These are phyloP conservation scores for Patellaria atrata DNA, from an alignment of 495 filamentous ascomycete species.

Conservation along the genomic window DNA sequence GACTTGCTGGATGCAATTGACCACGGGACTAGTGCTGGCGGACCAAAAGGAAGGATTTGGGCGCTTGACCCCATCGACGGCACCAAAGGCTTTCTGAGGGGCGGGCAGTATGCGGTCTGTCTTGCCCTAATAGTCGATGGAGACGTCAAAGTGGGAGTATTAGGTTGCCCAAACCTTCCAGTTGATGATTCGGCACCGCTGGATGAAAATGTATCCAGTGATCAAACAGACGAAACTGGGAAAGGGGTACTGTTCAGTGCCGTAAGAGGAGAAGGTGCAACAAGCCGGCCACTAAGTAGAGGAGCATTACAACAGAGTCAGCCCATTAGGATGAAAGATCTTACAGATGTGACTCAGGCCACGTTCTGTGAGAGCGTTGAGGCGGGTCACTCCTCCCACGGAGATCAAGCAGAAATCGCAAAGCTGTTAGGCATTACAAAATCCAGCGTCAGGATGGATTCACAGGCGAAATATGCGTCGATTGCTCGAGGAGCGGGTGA, in stretches of 20 bases:
- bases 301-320: slow-evolving; percentile 44
- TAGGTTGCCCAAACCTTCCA: slow-evolving; percentile 90
- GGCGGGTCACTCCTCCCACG: slow-evolving; percentile 75
- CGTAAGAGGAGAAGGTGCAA: slow-evolving; percentile 60
- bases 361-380: slow-evolving; percentile 95
- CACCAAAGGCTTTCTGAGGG: slow-evolving; percentile 89
- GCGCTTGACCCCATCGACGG: slow-evolving; percentile 95
- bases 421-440: slow-evolving; percentile 69
- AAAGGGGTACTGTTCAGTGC: slow-evolving; percentile 79
- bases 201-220: slow-evolving; percentile 46
- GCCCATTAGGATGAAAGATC: slow-evolving; percentile 59
- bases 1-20: slow-evolving; percentile 81
- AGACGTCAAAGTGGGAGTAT: slow-evolving; percentile 84
- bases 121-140: slow-evolving; percentile 84
- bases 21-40: slow-evolving; percentile 65
- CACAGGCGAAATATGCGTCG: slow-evolving; percentile 92
- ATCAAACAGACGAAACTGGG: slow-evolving; percentile 49
- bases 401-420: slow-evolving; percentile 73
- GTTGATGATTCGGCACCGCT: slow-evolving; percentile 60
- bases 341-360: slow-evolving; percentile 60
- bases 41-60: slow-evolving; percentile 76
- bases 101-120: slow-evolving; percentile 96
- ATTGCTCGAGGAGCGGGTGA: slow-evolving; percentile 94
- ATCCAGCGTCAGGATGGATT: slow-evolving; percentile 82
- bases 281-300: slow-evolving; percentile 50